Evolutionary conservation across 1,284 basidiomycete species (phyloP).

Genomic region (Schizopora paradoxa): DNA sequence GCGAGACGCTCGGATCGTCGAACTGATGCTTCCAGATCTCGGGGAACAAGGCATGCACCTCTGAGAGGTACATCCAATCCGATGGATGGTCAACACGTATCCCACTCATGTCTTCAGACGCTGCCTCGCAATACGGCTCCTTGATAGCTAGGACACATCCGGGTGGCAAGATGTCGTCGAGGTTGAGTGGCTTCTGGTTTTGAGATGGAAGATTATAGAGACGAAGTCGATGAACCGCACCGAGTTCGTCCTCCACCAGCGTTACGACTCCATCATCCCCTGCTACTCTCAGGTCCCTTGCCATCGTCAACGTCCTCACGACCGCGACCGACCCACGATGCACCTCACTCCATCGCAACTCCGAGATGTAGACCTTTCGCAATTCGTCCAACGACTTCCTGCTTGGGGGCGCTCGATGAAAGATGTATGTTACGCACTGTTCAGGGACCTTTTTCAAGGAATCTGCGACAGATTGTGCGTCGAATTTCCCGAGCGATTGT

Average conservation of each 20-base stretch:
- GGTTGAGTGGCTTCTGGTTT: too few relatives aligned
- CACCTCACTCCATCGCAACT: conserved; percentile 14
- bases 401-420: conserved; percentile 8
- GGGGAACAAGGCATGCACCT: conserved; percentile 10
- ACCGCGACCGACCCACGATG: conserved; percentile 6
- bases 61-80: conserved; percentile 11
- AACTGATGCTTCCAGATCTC: conserved; percentile 11
- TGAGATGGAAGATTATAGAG: conserved; percentile 8
- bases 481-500: conserved; percentile 9
- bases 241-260: conserved; percentile 13
- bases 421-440: conserved; percentile 11
- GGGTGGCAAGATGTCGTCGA: conserved; percentile 8
- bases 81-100: conserved; percentile 15
- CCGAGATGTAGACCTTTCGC: conserved; percentile 6
- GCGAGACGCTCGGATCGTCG: neutral
- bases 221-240: conserved; percentile 10
- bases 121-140: conserved; percentile 17
- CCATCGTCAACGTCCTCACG: conserved; percentile 6
- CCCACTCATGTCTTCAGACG: conserved; percentile 13
- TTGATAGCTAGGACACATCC: conserved; percentile 14
- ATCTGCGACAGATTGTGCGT: conserved; percentile 7
- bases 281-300: neutral
- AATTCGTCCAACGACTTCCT: neutral
- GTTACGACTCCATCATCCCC: conserved; percentile 10
- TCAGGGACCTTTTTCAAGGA: neutral